phyloP scores from a whole-genome alignment of 129 eudicot genomes.

The Flaveria trinervia region DNA sequence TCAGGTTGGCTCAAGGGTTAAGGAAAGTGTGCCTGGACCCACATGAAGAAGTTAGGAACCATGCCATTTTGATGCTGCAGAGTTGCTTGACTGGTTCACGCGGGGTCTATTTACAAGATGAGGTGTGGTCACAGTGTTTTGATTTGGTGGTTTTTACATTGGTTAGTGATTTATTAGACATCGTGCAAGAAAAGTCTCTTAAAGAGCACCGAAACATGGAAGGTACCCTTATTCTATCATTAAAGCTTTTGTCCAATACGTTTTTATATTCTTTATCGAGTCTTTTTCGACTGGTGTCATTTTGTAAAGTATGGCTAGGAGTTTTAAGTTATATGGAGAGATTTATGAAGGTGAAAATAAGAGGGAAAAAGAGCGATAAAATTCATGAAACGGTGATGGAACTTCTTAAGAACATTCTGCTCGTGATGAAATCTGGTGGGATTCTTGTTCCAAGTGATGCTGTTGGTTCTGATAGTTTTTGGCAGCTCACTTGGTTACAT shows the following conservation, averaged over 20 bases:
- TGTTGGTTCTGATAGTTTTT: constrained; percentile 56
- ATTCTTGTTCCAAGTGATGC: constrained; percentile 47
- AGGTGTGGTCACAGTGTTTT: constrained; percentile 65
- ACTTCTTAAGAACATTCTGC: constrained; percentile 59
- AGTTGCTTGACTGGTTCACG: constrained; percentile 54
- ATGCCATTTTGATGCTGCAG: constrained; percentile 54
- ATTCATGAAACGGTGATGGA: constrained; percentile 59
- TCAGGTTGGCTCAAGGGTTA: constrained; percentile 60
- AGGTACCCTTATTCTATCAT: constrained; percentile 47
- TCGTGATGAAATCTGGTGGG: constrained; percentile 60
- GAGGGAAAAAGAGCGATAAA: constrained; percentile 58
- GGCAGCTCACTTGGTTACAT: constrained; percentile 76
- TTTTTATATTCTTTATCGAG: constrained; percentile 50
- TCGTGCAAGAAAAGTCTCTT: constrained; percentile 49
- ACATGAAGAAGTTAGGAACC: constrained; percentile 70
- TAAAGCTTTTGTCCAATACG: constrained; percentile 55
- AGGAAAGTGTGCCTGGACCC: constrained; percentile 61
- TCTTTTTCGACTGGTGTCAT: constrained; percentile 40
- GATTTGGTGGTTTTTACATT: constrained; percentile 57
- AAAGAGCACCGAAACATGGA: constrained; percentile 72
- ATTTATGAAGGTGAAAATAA: constrained; percentile 52
- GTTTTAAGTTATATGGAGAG: constrained; percentile 61
- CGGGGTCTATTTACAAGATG: constrained; percentile 48
- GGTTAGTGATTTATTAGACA: constrained; percentile 56
- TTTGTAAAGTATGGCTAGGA: constrained; percentile 62